Base-by-base conservation (phyloP, 495 filamentous ascomycete genomes). In the Penicillium arizonense region DNA sequence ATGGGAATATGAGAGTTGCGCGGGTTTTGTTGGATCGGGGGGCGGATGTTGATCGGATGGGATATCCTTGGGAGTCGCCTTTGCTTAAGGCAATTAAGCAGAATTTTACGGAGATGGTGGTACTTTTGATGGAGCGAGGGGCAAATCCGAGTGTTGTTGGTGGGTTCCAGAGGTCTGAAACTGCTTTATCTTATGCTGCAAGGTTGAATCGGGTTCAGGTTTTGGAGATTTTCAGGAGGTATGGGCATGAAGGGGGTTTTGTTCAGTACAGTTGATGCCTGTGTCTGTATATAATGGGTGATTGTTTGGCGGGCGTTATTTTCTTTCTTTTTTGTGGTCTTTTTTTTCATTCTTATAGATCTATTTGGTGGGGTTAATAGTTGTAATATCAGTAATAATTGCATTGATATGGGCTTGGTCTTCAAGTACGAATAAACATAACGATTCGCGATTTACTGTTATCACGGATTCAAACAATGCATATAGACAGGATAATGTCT, bases 1-100 rank as follows among this genome's bases (percentile, higher is more conserved):
- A 61, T 9, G 75, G 75, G 9, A 55, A 71, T 52, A 47, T 69
- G 14, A 65, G 65, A 9, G 64, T 76, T 47, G 67, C 70, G 24
- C 64, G 67, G 38, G 55, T 72, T 13, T 52, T 80, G n/a, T 53
- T 78, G 12, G 53, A 65, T 26, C 56, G 54, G 9, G 68, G 66
- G 12, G 71, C 74, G 2, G 50, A 66, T 34, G 60, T 77, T 16
- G 57, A 72, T 13, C 55, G 44, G n/a, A 41, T 34, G 12, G 28
- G 24, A 3, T 50, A 44, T 32, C 37, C 53, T n/a, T 20, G 47
- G 33, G 32, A 51, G 37, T 56, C 54, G 24, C 38, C 61, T 21
- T 52, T 63, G 18, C 52, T 30, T 35, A 57, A 57, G 54, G 61
- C 61, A 33, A 51, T 61, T 28, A 26, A 47, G n/a, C n/a, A 36